Percentiles rank a stretch among this genome's conserved stretches.
phyloP scores from a whole-genome alignment of 1,139 yeast species.

The Yamadazyma diospyri region DNA sequence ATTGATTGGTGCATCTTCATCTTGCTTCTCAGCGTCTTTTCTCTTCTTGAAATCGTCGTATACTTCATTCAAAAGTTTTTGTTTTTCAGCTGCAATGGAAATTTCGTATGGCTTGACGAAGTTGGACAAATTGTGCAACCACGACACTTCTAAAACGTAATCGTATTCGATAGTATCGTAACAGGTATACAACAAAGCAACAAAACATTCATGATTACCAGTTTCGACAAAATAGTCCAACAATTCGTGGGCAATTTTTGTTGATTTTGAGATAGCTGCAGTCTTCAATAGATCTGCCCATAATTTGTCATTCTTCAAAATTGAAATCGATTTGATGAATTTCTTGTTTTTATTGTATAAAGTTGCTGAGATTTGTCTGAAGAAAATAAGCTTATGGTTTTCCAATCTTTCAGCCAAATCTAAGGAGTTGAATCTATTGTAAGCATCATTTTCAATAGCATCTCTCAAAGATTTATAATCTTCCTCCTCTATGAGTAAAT shows the following conservation, averaged over 20 bases:
- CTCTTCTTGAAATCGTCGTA: conserved; percentile 69
- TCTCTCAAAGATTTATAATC: conserved; percentile 86
- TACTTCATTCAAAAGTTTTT: conserved; percentile 60
- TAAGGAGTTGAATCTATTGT: conserved; percentile 87
- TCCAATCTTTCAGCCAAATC: conserved; percentile 92
- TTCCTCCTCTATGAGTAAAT: conserved; percentile 91
- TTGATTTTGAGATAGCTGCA: conserved; percentile 76
- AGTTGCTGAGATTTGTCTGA: conserved; percentile 94
- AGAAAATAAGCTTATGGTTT: conserved; percentile 84
- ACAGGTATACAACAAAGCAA: conserved; percentile 83
- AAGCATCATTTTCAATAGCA: conserved; percentile 73
- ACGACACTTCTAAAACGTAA: conserved; percentile 81
- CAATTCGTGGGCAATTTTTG: conserved; percentile 84
- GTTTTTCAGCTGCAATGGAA: conserved; percentile 76
- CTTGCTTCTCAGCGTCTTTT: conserved; percentile 56
- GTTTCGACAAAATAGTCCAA: conserved; percentile 92
- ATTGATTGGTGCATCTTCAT: conserved; percentile 45
- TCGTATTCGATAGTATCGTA: conserved; percentile 80
- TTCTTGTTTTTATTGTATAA: conserved; percentile 92
- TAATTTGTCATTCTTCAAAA: conserved; percentile 85
- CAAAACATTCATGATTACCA: conserved; percentile 93
- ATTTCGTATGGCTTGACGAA: conserved; percentile 91
- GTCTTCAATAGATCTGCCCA: conserved; percentile 96
- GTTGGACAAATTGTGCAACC: conserved; percentile 78
- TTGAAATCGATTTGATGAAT: conserved; percentile 83